A percentile compares a stretch with the other conserved stretches of the same genome.
Conservation (phyloP, 192 early-diverging fungal species). For the Helicostylum pulchrum region DNA sequence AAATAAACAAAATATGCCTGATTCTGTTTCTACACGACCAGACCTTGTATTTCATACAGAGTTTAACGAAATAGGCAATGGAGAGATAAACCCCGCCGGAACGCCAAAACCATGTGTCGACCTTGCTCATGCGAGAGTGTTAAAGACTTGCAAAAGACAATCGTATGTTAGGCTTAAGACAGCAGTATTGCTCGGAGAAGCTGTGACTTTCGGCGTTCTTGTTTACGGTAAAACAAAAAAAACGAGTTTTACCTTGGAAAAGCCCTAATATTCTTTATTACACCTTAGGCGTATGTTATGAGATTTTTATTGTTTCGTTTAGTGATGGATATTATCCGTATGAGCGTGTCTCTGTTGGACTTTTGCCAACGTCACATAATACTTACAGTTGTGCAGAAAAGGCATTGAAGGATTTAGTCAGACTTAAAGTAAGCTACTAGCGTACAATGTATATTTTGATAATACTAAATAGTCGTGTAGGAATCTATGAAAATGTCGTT, state of each 20-base stretch:
- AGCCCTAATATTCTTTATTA: constrained; percentile 4
- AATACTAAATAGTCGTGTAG: constrained; percentile 11
- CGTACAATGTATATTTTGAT: constrained; percentile 2
- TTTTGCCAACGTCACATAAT: constrained; percentile 6
- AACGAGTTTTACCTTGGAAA: constrained; percentile 1
- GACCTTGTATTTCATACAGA: background rate
- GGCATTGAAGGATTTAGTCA: constrained; percentile 11
- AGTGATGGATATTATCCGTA: constrained; percentile 16
- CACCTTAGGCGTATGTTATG: constrained; percentile 8
- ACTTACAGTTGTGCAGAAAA: constrained; percentile 13
- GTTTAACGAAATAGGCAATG: constrained; percentile 7
- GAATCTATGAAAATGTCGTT: constrained; percentile 6
- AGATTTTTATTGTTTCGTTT: constrained; percentile 8
- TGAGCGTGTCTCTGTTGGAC: constrained; percentile 14
- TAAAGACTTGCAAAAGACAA: constrained; percentile 14
- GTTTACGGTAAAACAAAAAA: constrained; percentile 11
- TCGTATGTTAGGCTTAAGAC: constrained; percentile 5
- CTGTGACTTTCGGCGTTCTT: constrained; percentile 16
- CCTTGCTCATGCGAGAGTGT: constrained; percentile 5
- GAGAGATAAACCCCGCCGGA: constrained; percentile 6
- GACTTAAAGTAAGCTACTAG: constrained; percentile 1
- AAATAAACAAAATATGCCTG: constrained; percentile 16
- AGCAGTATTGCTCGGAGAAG: constrained; percentile 1
- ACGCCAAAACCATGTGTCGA: constrained; percentile 11
- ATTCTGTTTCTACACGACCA: constrained; percentile 13